These are phyloP conservation scores for Boletus sp. DNA, from an alignment of 1,284 basidiomycete genomes.

Conservation along the genomic window DNA sequence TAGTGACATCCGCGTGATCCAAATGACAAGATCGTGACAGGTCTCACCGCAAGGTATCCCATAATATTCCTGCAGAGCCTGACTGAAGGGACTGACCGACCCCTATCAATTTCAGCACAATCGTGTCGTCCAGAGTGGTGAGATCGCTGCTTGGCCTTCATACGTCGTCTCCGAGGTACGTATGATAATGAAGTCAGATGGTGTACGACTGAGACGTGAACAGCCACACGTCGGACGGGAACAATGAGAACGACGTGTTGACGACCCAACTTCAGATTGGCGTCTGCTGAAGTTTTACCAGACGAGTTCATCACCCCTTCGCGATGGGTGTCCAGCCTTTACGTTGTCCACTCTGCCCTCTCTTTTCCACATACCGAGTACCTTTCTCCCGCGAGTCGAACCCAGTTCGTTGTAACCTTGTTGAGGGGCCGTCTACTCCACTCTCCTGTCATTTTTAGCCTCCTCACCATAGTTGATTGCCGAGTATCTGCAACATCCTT, in stretches of 20 bases:
- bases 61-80: neutral
- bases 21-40: slow-evolving; percentile 6
- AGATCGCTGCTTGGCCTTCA: slow-evolving; percentile 13
- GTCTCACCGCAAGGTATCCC: slow-evolving; percentile 12
- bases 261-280: slow-evolving; percentile 1
- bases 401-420: no score
- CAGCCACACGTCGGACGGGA: neutral
- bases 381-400: no score
- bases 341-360: no score
- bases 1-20: no score
- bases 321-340: no score
- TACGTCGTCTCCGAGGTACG: slow-evolving; percentile 3
- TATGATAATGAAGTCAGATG: neutral
- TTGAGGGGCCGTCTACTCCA: no score
- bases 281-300: neutral
- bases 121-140: slow-evolving; percentile 18
- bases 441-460: no score
- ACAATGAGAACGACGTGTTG: neutral
- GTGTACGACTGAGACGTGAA: neutral
- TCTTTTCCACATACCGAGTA: no score
- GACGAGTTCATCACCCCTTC: no score
- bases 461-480: no score
- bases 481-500: no score
- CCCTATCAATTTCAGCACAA: slow-evolving; percentile 11
- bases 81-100: neutral